Conservation (phyloP, 179 eudicot genomes). For the Nepenthes alata region DNA sequence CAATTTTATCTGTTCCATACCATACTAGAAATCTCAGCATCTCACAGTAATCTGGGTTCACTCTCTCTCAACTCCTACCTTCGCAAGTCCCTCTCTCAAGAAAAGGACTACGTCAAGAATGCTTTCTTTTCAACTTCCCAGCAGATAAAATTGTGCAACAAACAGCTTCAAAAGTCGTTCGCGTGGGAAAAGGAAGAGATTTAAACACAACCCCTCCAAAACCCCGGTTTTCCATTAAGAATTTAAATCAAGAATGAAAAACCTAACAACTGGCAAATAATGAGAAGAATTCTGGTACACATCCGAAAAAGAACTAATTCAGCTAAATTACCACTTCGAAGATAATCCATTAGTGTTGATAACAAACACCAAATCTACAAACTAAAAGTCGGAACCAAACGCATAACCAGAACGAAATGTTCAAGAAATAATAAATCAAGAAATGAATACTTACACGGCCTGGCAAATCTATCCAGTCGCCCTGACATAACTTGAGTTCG, state of each 20-base stretch:
- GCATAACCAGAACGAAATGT: background rate
- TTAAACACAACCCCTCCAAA: no score
- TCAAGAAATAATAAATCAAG: constrained; percentile 1
- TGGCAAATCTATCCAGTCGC: constrained; percentile 84
- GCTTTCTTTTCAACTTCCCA: no score
- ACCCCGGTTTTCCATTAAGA: background rate
- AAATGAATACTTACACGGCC: constrained; percentile 59
- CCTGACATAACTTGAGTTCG: constrained; percentile 48
- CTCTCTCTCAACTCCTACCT: no score
- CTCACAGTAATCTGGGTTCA: no score
- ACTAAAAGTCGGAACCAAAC: background rate
- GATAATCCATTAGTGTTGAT: background rate
- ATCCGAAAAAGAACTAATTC: background rate
- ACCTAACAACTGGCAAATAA: background rate
- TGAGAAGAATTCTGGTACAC: background rate
- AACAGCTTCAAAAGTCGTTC: no score
- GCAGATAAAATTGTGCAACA: no score
- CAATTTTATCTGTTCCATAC: no score
- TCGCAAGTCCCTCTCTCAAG: no score
- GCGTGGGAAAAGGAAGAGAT: no score
- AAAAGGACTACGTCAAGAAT: no score
- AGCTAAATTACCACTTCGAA: background rate
- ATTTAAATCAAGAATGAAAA: background rate
- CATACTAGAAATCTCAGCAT: no score
- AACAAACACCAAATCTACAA: background rate